Conservation (phyloP, 768 basidiomycete genomes). For the Phaeolepiota aurea region DNA sequence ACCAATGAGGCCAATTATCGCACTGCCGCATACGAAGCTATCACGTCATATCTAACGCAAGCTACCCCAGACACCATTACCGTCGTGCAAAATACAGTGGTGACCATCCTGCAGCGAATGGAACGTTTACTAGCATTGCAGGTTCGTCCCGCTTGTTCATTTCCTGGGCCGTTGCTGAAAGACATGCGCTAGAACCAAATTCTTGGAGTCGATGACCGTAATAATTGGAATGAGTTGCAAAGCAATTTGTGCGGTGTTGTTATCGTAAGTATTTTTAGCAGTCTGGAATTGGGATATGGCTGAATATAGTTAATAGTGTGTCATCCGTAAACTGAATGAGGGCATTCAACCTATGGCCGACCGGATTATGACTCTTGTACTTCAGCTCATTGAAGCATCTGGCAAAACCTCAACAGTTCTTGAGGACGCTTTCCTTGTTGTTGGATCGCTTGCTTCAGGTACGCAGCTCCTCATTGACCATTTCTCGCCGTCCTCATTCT, state of each 20-base stretch:
- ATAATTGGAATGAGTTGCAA: constrained; percentile 98
- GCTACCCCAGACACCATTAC: constrained; percentile 71
- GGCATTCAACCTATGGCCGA: constrained; percentile 87
- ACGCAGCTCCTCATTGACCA: constrained; percentile 10
- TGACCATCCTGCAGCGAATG: constrained; percentile 83
- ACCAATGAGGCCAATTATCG: constrained; percentile 89
- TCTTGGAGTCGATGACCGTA: constrained; percentile 89
- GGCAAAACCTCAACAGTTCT: constrained; percentile 92
- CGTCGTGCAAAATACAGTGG: constrained; percentile 74
- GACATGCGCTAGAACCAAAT: constrained; percentile 66
- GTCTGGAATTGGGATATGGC: not conserved
- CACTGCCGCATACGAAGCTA: constrained; percentile 93
- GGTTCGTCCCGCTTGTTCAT: constrained; percentile 26
- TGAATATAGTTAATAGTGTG: constrained; percentile 40
- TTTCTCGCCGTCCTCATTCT: constrained; percentile 3
- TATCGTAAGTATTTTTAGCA: constrained; percentile 45
- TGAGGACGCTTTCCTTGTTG: constrained; percentile 93
- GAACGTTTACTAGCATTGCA: constrained; percentile 81
- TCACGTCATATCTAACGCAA: constrained; percentile 79
- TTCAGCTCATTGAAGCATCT: constrained; percentile 78
- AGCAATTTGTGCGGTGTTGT: constrained; percentile 90
- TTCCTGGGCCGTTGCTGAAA: not conserved
- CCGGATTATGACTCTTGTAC: constrained; percentile 88
- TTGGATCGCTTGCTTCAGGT: constrained; percentile 81
- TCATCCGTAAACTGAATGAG: constrained; percentile 75